Evolutionary conservation across 2,329 filamentous ascomycete species (phyloP), one percentile per base, ranked within the genome.

Genomic region (Fusarium cyanostomum): DNA sequence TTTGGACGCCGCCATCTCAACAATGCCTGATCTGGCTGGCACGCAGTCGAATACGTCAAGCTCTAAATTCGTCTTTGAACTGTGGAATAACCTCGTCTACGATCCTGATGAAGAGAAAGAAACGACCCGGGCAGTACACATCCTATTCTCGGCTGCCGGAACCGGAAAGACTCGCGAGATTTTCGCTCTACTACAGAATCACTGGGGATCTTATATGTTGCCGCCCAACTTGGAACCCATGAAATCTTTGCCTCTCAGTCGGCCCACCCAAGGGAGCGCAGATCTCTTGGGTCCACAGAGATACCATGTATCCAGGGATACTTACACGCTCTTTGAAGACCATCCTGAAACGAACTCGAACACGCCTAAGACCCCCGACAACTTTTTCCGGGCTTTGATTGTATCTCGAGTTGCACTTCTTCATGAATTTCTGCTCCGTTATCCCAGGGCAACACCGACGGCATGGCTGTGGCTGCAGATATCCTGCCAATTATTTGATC

Each of bases 381-480:
- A 50, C 6, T 1, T 15, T 3, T 35, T 37, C 26, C 16, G 2
- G 8, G 5, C 44, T 1, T n/a, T 42, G 3, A 4, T 43, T 1
- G 37, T 24, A 21, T 28, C 44, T 11, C 35, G 28, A 2, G 13
- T 9, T 8, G 30, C 44, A 6, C 13, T 55, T 6, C 37, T 48
- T 8, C 8, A 35, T 3, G 35, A 50, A 6, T 50, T 55, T 34
- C 15, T 55, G 7, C 6, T 12, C n/a, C 5, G 18, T 1, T 11
- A 4, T 1, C 15, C 52, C 1, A 7, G 31, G 3, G 21, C 28
- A 21, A 35, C 35, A 9, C 43, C 52, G 8, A n/a, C 5, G 1
- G 31, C 10, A n/a, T 55, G 52, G 35, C 35, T 50, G 11, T 55
- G 35, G 24, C 15, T 55, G 7, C 43, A 49, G 24, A 50, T 55